Conservation (phyloP, 208 protist species). For the Trypanosoma brucei region DNA sequence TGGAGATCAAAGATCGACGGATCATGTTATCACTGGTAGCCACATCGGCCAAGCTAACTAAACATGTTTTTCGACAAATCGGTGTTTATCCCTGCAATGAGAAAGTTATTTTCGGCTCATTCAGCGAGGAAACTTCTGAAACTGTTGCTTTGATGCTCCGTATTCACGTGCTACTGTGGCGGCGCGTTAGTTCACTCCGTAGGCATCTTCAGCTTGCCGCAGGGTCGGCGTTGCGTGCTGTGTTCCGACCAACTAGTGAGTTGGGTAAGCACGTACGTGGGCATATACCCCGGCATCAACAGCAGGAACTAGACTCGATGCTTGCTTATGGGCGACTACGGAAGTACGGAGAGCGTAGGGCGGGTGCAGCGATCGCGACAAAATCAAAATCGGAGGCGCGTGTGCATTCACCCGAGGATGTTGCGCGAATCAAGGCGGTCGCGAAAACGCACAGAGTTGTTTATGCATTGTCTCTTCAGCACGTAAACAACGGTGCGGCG, state of each 20-base stretch:
- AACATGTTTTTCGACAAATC: conserved; percentile 9
- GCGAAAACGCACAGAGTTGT: conserved; percentile 12
- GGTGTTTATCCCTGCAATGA: conserved; percentile 10
- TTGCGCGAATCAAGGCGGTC: conserved; percentile 8
- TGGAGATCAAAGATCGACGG: neutral
- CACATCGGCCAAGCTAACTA: neutral
- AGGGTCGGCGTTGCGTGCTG: conserved; percentile 16
- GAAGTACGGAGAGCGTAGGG: neutral
- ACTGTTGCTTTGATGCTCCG: conserved; percentile 7
- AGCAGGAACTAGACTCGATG: conserved; percentile 25
- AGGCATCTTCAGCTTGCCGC: conserved; percentile 9
- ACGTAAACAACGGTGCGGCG: conserved; percentile 9
- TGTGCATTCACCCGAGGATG: conserved; percentile 5
- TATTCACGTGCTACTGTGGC: neutral
- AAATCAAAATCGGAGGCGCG: neutral
- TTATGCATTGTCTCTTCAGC: conserved; percentile 10
- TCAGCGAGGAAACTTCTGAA: conserved; percentile 7
- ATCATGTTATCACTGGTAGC: neutral
- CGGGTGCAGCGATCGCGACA: neutral
- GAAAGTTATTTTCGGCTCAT: conserved; percentile 15
- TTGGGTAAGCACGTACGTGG: conserved; percentile 41
- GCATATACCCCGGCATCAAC: conserved; percentile 29
- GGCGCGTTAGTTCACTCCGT: neutral
- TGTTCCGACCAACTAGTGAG: conserved; percentile 27
- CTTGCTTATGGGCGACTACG: conserved; percentile 7